phyloP scores from a whole-genome alignment of 768 basidiomycete species.

The Podaxis sp. region DNA sequence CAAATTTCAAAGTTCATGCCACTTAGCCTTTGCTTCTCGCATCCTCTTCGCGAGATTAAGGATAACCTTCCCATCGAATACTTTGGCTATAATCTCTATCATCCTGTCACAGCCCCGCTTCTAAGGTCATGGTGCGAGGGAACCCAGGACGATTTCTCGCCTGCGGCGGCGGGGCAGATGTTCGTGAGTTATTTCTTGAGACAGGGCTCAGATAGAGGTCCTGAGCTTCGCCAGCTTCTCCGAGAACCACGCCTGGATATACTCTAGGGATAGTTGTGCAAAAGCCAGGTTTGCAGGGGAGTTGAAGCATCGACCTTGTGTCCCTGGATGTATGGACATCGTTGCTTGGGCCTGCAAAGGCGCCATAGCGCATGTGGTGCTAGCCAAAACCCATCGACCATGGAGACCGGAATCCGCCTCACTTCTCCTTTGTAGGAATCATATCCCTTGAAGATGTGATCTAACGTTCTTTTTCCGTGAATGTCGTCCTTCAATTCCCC shows the following conservation, averaged over 20 bases:
- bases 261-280: slow-evolving; percentile 24
- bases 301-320: slow-evolving; percentile 30
- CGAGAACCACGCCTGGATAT: slow-evolving; percentile 51
- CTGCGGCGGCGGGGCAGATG: slow-evolving; percentile 45
- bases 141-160: slow-evolving; percentile 46
- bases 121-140: slow-evolving; percentile 41
- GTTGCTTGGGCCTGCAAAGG: slow-evolving; percentile 47
- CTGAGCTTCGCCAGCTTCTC: slow-evolving; percentile 43
- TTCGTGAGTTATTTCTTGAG: slow-evolving; percentile 50
- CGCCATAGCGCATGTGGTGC: slow-evolving; percentile 46
- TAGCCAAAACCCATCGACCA: neutral
- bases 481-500: slow-evolving; percentile 52
- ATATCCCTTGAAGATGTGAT: slow-evolving; percentile 51
- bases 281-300: neutral
- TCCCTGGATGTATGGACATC: slow-evolving; percentile 43
- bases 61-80: slow-evolving; percentile 40
- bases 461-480: slow-evolving; percentile 49
- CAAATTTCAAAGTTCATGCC: neutral
- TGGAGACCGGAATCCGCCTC: too few relatives aligned
- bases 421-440: slow-evolving; percentile 18
- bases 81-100: slow-evolving; percentile 45
- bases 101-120: slow-evolving; percentile 46
- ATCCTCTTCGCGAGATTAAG: slow-evolving; percentile 34
- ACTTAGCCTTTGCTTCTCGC: slow-evolving; percentile 24
- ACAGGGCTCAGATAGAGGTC: slow-evolving; percentile 48